Evolutionary conservation across 306 rosid genomes (phyloP).

Genomic region (Mimosa pudica): DNA sequence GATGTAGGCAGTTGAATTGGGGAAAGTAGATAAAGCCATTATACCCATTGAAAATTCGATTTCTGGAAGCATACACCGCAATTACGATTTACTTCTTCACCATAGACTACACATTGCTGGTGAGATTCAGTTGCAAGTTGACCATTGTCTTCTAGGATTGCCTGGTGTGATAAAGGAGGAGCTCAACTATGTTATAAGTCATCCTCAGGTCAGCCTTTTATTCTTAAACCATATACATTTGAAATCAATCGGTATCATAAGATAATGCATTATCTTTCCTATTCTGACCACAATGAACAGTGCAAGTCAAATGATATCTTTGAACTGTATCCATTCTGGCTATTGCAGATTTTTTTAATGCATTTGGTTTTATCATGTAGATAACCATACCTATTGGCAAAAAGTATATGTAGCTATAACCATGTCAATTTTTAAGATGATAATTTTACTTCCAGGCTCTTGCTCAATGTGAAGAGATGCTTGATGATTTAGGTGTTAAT

Average conservation of each 20-base stretch:
- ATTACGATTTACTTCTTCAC: conserved; percentile 88
- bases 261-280: conserved; percentile 20
- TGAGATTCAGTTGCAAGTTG: conserved; percentile 74
- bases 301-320: conserved; percentile 13
- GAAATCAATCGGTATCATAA: neutral
- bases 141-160: conserved; percentile 87
- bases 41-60: conserved; percentile 90
- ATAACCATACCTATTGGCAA: conserved; percentile 27
- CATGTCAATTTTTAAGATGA: conserved; percentile 14
- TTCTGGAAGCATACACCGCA: conserved; percentile 89
- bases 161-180: conserved; percentile 74
- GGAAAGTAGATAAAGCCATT: conserved; percentile 92
- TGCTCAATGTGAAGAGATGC: conserved; percentile 66
- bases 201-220: conserved; percentile 73
- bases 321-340: conserved; percentile 12
- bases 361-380: conserved; percentile 9
- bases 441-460: conserved; percentile 68
- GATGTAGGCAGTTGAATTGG: conserved; percentile 85
- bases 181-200: conserved; percentile 70
- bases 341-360: conserved; percentile 12
- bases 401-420: conserved; percentile 14
- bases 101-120: conserved; percentile 90
- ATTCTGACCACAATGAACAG: conserved; percentile 29
- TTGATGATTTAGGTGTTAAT: conserved; percentile 57
- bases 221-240: neutral